phyloP scores from a whole-genome alignment of 768 basidiomycete species.

The Hygrocybe punicea region DNA sequence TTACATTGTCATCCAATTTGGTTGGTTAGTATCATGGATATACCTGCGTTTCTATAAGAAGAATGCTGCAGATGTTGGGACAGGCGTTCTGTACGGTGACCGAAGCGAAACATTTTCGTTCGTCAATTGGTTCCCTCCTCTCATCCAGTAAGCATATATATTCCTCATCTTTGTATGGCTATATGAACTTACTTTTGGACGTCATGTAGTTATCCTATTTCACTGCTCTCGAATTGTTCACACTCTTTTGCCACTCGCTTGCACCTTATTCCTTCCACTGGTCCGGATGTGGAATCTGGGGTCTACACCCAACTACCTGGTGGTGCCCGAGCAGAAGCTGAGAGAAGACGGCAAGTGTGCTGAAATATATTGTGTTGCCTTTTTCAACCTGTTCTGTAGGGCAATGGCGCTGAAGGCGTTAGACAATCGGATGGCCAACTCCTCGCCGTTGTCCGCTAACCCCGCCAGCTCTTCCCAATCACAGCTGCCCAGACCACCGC shows the following conservation, averaged over 20 bases:
- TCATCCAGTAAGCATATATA: conserved; percentile 83
- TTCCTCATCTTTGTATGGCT: background rate
- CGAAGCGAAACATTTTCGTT: conserved; percentile 95
- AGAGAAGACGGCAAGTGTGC: conserved; percentile 74
- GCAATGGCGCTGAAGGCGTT: conserved; percentile 96
- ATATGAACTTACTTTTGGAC: conserved; percentile 1
- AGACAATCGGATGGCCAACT: conserved; percentile 83
- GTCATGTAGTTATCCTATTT: conserved; percentile 61
- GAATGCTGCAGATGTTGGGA: conserved; percentile 63
- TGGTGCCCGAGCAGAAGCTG: conserved; percentile 91
- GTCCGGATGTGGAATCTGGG: conserved; percentile 67
- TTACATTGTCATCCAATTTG: conserved; percentile 94
- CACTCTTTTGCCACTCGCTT: conserved; percentile 65
- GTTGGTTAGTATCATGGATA: conserved; percentile 96
- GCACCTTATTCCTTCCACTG: conserved; percentile 66
- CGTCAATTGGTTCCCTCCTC: conserved; percentile 94
- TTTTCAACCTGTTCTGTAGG: conserved; percentile 41
- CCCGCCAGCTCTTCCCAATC: conserved; percentile 26
- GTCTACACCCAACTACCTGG: conserved; percentile 75
- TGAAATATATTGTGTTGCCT: background rate
- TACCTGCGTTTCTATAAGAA: conserved; percentile 98
- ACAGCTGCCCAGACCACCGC: conserved; percentile 31
- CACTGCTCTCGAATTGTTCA: conserved; percentile 61
- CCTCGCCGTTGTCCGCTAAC: conserved; percentile 40
- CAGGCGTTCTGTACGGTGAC: conserved; percentile 79